Base-by-base conservation (phyloP, 805 yeast species). In the Cyberlindnera nakhonratchasimensis region DNA sequence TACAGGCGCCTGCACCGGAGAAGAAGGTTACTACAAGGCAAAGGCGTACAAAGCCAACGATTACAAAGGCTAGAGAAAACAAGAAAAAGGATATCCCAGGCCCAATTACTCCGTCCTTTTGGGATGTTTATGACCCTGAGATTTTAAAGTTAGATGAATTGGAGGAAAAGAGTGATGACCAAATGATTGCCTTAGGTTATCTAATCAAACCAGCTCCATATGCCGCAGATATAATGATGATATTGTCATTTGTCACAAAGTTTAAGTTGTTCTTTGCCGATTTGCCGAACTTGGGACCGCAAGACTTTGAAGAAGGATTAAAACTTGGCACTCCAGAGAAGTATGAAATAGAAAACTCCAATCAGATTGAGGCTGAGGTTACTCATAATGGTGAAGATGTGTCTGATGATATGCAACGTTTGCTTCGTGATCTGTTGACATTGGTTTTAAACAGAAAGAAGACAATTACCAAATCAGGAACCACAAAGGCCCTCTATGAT, bases 221-320 rank as follows among this genome's bases (percentile, higher is more conserved):
- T 28, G 58, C 59, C 1, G 44, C 26, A 25, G 62, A 58, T 30
- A 48, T 58, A 10, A 29, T 55, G 29, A 7, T 17, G 2, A 47
- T 58, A 1, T 31, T 58, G 28, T 48, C 56, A 3, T 57, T 58
- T 18, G 35, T 47, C 19, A 33, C 48, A 18, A 55, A 52, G 42
- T 58, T 57, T 37, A 52, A 45, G 33, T 17, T 28, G 4, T 21
- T 43, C 9, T 55, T 58, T 28, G 16, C 17, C 2, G 51, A 43
- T 13, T 22, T 55, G 7, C 50, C 46, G 4, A 53, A 51, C 32
- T 28, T 58, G 23, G 54, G 55, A 1, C 58, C 59, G 9, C 60
- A 54, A 29, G 61, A 58, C 38, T 28, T 58, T n/a, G 58, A 54
- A 31, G 40, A 37, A 26, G 62, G 61, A 10, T 47, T 58, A 20